Evolutionary conservation across 345 rosid species (phyloP).

Genomic region (Pistacia integerrima): DNA sequence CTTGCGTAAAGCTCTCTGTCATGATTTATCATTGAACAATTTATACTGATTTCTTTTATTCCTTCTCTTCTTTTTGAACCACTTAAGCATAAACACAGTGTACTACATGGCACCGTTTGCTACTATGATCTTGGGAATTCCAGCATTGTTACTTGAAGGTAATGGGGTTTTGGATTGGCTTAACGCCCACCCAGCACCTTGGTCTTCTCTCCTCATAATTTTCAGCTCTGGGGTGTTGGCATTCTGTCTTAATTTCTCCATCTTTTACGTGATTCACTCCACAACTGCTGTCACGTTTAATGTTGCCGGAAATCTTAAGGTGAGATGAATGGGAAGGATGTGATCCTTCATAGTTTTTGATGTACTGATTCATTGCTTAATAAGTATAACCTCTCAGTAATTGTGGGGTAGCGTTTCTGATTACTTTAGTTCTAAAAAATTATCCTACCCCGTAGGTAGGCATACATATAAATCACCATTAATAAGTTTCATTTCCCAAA

Average conservation of each 20-base stretch:
- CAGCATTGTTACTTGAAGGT: constrained; percentile 91
- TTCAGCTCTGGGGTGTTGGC: constrained; percentile 92
- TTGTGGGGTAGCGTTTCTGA: not conserved
- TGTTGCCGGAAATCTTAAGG: constrained; percentile 99
- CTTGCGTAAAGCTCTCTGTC: not conserved
- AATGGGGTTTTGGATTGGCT: constrained; percentile 81
- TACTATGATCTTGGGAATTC: constrained; percentile 87
- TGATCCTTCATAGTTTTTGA: not conserved
- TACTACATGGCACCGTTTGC: constrained; percentile 99
- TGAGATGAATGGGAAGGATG: constrained; percentile 30
- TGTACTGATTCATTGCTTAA: not conserved
- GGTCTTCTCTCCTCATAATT: constrained; percentile 73
- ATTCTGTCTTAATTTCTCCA: constrained; percentile 97
- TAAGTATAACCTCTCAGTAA: not conserved
- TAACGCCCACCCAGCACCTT: constrained; percentile 50
- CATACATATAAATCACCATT: not conserved
- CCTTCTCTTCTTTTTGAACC: constrained; percentile 3
- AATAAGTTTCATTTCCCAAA: not conserved
- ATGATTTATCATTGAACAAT: not conserved
- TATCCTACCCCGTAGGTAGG: not conserved
- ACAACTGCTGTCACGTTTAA: constrained; percentile 99
- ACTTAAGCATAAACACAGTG: constrained; percentile 86
- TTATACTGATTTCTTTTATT: constrained; percentile 18
- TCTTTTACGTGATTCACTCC: constrained; percentile 96
- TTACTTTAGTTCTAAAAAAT: not conserved